Conservation (phyloP, 1,284 basidiomycete species). For the Athelia psychrophila region DNA sequence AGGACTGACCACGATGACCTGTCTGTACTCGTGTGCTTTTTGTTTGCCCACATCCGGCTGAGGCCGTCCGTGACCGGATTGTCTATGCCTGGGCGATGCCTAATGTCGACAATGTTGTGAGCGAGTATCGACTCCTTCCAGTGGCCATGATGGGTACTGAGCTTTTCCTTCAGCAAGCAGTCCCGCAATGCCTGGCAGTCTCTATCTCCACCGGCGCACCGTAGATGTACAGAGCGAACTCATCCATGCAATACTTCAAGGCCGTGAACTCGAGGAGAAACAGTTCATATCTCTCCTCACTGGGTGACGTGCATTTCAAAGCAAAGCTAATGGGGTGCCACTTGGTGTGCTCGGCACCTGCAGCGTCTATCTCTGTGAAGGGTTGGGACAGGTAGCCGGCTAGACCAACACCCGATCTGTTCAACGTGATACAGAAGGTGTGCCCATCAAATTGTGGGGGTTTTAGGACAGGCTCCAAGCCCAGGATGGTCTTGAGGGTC, state of each 20-base stretch:
- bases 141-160: neutral
- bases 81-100: neutral
- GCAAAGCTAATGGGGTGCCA: neutral
- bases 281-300: neutral
- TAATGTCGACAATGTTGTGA: neutral
- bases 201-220: neutral
- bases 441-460: neutral
- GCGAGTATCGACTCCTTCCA: neutral
- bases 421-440: conserved; percentile 3
- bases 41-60: neutral
- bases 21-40: neutral
- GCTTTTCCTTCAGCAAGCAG: neutral
- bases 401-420: neutral
- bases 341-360: neutral
- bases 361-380: neutral
- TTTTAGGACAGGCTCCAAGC: conserved; percentile 14
- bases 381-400: neutral
- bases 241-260: neutral
- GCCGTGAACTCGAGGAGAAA: neutral
- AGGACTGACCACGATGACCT: neutral
- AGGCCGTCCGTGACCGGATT: neutral
- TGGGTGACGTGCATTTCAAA: neutral
- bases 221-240: neutral
- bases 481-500: neutral
- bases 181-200: neutral